phyloP scores from a whole-genome alignment of 176 grass and related monocot species.

The Cenchrus americanus region DNA sequence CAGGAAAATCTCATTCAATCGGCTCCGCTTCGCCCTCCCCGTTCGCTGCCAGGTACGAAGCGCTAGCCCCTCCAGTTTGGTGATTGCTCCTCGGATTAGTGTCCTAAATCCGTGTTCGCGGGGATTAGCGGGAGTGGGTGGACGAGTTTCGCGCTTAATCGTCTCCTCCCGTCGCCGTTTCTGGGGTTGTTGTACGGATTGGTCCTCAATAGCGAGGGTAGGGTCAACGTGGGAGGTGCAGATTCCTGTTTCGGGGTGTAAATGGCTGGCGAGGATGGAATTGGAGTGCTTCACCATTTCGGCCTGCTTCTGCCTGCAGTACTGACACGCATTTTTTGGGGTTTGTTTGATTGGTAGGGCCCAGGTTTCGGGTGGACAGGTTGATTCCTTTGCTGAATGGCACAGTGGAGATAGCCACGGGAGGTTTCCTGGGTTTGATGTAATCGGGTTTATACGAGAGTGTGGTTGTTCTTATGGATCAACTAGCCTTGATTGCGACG shows the following conservation, averaged over 20 bases:
- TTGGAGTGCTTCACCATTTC: slow-evolving; percentile 1
- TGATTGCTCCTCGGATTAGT: slow-evolving; percentile 14
- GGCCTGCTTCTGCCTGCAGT: background rate
- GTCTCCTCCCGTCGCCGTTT: background rate
- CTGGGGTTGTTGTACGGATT: background rate
- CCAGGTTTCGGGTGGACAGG: background rate
- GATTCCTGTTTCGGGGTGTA: background rate
- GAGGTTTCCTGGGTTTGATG: slow-evolving; percentile 3
- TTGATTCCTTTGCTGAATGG: slow-evolving; percentile 15
- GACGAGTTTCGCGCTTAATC: background rate
- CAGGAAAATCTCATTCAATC: background rate
- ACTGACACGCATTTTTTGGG: background rate
- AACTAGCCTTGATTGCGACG: slow-evolving; percentile 54
- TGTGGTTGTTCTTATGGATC: slow-evolving; percentile 58
- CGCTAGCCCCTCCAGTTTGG: background rate
- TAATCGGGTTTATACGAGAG: background rate
- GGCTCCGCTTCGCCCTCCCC: background rate
- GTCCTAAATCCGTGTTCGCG: background rate
- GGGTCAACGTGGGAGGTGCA: slow-evolving; percentile 8
- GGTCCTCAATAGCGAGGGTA: background rate
- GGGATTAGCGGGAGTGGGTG: background rate
- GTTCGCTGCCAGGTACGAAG: background rate
- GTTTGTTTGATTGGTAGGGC: background rate
- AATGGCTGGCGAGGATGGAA: background rate
- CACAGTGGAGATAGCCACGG: background rate